These are phyloP conservation scores for Eimeria falciformis DNA, from an alignment of 169 alveolate species.

Conservation along the genomic window DNA sequence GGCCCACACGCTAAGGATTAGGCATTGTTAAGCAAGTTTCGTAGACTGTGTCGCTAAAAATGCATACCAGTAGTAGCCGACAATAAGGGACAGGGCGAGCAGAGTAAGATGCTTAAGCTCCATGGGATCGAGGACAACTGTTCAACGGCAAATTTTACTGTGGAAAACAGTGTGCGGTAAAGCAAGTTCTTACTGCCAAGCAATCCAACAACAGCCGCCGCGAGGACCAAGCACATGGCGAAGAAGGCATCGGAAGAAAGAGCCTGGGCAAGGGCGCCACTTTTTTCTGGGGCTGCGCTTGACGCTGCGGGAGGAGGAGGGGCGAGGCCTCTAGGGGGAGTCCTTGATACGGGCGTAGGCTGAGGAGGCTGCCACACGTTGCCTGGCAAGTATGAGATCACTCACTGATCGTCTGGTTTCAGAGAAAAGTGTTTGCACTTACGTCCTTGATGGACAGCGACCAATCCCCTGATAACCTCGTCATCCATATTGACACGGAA, in stretches of 20 bases:
- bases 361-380: slow-evolving; percentile 69
- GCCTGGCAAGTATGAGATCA: slow-evolving; percentile 27
- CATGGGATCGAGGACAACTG: slow-evolving; percentile 71
- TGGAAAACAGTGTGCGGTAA: background rate
- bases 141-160: background rate
- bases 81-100: slow-evolving; percentile 75
- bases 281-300: background rate
- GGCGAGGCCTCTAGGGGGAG: slow-evolving; percentile 45
- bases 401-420: background rate
- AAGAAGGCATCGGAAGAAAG: slow-evolving; percentile 74
- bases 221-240: slow-evolving; percentile 72
- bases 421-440: background rate
- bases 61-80: slow-evolving; percentile 75
- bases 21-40: background rate
- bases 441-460: slow-evolving; percentile 79
- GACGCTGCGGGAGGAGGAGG: slow-evolving; percentile 29
- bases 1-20: slow-evolving; percentile 73
- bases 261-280: slow-evolving; percentile 67
- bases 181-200: slow-evolving; percentile 54
- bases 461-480: slow-evolving; percentile 70
- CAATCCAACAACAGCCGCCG: slow-evolving; percentile 75
- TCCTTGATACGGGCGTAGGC: slow-evolving; percentile 68
- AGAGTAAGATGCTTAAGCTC: slow-evolving; percentile 76
- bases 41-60: background rate
- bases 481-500: slow-evolving; percentile 81